Base-by-base conservation (phyloP, 257 asterid genomes). In the Jaltomata sinuosa region DNA sequence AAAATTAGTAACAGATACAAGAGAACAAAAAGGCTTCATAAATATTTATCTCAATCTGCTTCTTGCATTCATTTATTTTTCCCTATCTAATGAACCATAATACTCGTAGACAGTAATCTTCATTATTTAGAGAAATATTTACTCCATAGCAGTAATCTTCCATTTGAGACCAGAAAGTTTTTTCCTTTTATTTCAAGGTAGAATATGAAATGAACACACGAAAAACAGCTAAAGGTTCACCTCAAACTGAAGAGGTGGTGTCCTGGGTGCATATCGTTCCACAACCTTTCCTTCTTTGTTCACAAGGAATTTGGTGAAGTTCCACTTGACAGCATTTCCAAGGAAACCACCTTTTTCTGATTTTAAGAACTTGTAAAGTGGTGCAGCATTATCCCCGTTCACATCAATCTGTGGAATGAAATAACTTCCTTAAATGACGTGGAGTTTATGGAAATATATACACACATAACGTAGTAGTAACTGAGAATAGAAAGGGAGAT, bases 351-450 rank as follows among this genome's bases (percentile, higher is more conserved):
- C 92, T 84, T 90, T 93, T 67, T 91, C 91, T 6, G 95, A 87
- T 88, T 95, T 95, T 89, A 95, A 89, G 93, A 90, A 94, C 92
- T 92, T 92, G 89, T 91, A 95, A 12, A 95, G 94, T 16, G 99
- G 98, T 38, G 91, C 85, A 8, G 93, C 78, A 31, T 94, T 90
- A 85, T 91, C 89, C 18, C 99, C 97, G 22, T 95, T 94, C 76
- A 95, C 98, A 19, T 95, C 97, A 84, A 95, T 85, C 99, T 95
- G 83, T 47, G 62, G 85, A 55, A 31, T 0, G 3, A 49, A 49
- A 77, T 14, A 16, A 18, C 2, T 77, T 77, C 81, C 62, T 47
- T 27, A 77, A 27, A 45, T 19, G 21, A 47, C 3, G 14, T 29
- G 40, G 62, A 15, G 55, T 15, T 27, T 1, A 76, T 25, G 38